A percentile compares a stretch with the other conserved stretches of the same genome.
Conservation (phyloP, 768 basidiomycete species). For the Termitomyces sp. region DNA sequence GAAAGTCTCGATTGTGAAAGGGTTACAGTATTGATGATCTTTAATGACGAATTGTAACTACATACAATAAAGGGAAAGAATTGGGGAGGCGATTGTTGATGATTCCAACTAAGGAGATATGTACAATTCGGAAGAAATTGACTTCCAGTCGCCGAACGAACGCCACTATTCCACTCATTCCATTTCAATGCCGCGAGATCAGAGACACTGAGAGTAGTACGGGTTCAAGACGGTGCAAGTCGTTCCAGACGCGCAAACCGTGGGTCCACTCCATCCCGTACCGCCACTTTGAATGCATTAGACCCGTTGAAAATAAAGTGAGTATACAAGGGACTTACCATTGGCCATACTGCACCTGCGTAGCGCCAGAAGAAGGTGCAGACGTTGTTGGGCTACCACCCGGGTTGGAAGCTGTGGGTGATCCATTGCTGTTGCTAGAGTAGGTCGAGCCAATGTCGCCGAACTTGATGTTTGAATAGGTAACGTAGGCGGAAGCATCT, state of each 20-base stretch:
- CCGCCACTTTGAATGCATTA: slow-evolving; percentile 20
- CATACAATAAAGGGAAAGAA: background rate
- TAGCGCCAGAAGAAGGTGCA: slow-evolving; percentile 18
- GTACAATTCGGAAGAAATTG: background rate
- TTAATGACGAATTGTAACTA: background rate
- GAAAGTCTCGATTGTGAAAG: background rate
- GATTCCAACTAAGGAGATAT: background rate
- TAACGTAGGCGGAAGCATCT: background rate
- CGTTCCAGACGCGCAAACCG: slow-evolving; percentile 24
- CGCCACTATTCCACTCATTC: background rate
- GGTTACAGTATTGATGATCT: background rate
- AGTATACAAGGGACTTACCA: slow-evolving; percentile 20
- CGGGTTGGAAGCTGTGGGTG: slow-evolving; percentile 1
- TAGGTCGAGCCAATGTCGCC: background rate
- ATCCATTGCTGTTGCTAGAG: background rate
- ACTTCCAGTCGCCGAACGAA: background rate
- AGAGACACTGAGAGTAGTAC: slow-evolving; percentile 32
- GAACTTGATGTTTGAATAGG: background rate
- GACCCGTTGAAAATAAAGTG: background rate
- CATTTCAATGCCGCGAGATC: slow-evolving; percentile 2
- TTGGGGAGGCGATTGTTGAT: background rate
- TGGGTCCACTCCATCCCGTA: slow-evolving; percentile 26
- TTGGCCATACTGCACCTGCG: slow-evolving; percentile 33
- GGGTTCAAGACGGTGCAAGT: slow-evolving; percentile 25
- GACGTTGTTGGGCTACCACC: slow-evolving; percentile 6